Evolutionary conservation across 2,329 filamentous ascomycete species (phyloP), one percentile per base, ranked within the genome.

Genomic region (Xylaria sp.): DNA sequence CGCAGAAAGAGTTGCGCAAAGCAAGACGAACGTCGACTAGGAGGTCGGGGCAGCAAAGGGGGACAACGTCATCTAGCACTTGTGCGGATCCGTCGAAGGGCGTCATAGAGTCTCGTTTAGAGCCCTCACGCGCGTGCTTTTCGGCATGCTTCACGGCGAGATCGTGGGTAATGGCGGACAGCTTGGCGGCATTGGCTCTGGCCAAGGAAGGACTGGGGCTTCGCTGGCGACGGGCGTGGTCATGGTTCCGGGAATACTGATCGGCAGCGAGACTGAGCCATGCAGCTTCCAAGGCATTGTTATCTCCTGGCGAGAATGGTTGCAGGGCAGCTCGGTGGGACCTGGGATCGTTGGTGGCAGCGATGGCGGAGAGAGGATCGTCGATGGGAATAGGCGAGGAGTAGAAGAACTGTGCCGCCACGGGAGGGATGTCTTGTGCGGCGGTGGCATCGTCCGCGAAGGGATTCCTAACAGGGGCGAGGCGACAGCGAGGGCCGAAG

Each of bases 361-460:
- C 77, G 78, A 88, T 75, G 80, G 85, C 78, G 11, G 91, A 93
- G n/a, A 97, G 85, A 27, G 93, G 93, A 75, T 97, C 94, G 75
- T 97, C 94, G 75, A 97, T 94, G 33, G 93, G 90, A 56, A 95
- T 86, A 13, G 89, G 83, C 11, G 93, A 96, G 15, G 89, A 87
- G 79, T 97, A 97, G 80, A 97, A 97, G 81, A 93, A 97, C 69
- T 93, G 92, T 25, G 90, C 85, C 36, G 85, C 83, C 61, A 91
- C 78, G 0, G 87, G 84, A 17, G 91, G 90, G 27, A 86, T 83
- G 60, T 81, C 82, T 61, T 84, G 80, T 50, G 80, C 77, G 63
- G 79, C 47, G 38, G 53, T 78, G 29, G 49, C 78, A 27, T 77
- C 67, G 29, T 73, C 65, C 5, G 78, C 73, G 63, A 78, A 72